These are phyloP conservation scores for Skeletonema costatum DNA, from an alignment of 108 stramenopile genomes.

Conservation along the genomic window DNA sequence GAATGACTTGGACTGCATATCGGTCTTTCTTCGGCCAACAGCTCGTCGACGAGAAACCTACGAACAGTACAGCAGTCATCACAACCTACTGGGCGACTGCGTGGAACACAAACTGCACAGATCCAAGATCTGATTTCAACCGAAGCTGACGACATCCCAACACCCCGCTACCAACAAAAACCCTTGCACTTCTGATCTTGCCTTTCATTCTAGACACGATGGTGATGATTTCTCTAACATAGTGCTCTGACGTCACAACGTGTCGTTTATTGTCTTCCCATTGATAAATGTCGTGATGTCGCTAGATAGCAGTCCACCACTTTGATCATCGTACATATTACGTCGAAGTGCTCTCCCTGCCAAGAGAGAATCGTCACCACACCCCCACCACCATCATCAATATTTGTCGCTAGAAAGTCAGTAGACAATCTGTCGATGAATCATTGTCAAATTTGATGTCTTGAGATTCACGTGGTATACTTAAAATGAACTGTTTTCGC, in stretches of 20 bases:
- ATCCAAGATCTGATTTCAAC: constrained; percentile 37
- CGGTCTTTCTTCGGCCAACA: constrained; percentile 34
- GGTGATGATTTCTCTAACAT: constrained; percentile 33
- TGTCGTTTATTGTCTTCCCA: constrained; percentile 22
- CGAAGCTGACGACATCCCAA: constrained; percentile 29
- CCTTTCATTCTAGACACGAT: constrained; percentile 2
- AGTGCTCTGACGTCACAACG: constrained; percentile 18
- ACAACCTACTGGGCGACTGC: constrained; percentile 83
- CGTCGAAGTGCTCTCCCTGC: constrained; percentile 29
- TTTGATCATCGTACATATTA: constrained; percentile 26
- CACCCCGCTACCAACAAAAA: background rate
- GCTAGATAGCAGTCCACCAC: constrained; percentile 19
- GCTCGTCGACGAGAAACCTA: constrained; percentile 65
- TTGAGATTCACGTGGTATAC: constrained; percentile 22
- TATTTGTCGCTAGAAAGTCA: constrained; percentile 8
- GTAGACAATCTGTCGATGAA: constrained; percentile 20
- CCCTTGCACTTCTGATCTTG: constrained; percentile 1
- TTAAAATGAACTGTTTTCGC: constrained; percentile 24
- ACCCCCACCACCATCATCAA: background rate
- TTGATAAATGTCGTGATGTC: constrained; percentile 30
- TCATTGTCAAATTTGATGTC: constrained; percentile 25
- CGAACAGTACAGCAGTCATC: constrained; percentile 72
- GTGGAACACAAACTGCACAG: constrained; percentile 65
- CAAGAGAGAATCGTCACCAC: constrained; percentile 26
- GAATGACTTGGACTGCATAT: constrained; percentile 44